Evolutionary conservation across 306 rosid species (phyloP).

Genomic region (Dryas alaskensis): DNA sequence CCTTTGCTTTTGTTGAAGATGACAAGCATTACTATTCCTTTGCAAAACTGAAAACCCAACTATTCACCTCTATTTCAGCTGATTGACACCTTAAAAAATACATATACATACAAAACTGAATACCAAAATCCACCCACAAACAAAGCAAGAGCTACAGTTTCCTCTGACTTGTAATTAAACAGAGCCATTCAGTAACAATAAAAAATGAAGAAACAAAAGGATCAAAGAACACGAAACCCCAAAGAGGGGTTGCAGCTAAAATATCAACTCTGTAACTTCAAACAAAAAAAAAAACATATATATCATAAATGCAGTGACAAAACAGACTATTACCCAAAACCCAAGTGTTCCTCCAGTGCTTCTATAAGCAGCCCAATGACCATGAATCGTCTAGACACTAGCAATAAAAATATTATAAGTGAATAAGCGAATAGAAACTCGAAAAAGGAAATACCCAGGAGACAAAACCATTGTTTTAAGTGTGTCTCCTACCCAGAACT

Average conservation of each 20-base stretch:
- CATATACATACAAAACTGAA: conserved; percentile 8
- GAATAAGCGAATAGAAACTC: conserved; percentile 26
- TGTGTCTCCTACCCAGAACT: conserved; percentile 45
- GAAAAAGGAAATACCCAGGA: conserved; percentile 55
- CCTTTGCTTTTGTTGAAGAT: conserved; percentile 38
- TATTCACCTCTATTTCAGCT: conserved; percentile 37
- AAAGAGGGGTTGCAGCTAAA: conserved; percentile 24
- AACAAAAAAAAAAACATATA: not conserved
- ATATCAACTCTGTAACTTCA: conserved; percentile 25
- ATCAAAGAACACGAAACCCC: conserved; percentile 26
- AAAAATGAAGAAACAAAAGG: conserved; percentile 22
- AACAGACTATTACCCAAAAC: conserved; percentile 24
- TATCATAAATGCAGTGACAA: conserved; percentile 39
- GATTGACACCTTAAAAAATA: conserved; percentile 5
- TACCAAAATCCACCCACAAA: conserved; percentile 8
- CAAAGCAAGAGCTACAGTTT: conserved; percentile 19
- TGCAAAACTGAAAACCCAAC: conserved; percentile 40
- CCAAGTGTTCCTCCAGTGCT: conserved; percentile 29
- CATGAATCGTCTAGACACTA: conserved; percentile 29
- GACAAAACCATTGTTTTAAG: conserved; percentile 50
- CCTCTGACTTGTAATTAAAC: conserved; percentile 24
- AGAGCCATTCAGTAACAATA: conserved; percentile 23
- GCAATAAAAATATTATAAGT: conserved; percentile 1
- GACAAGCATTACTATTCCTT: conserved; percentile 49
- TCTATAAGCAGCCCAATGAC: conserved; percentile 44